phyloP scores from a whole-genome alignment of 2,329 filamentous ascomycete species.

The Neophaeococcomyces aloes region DNA sequence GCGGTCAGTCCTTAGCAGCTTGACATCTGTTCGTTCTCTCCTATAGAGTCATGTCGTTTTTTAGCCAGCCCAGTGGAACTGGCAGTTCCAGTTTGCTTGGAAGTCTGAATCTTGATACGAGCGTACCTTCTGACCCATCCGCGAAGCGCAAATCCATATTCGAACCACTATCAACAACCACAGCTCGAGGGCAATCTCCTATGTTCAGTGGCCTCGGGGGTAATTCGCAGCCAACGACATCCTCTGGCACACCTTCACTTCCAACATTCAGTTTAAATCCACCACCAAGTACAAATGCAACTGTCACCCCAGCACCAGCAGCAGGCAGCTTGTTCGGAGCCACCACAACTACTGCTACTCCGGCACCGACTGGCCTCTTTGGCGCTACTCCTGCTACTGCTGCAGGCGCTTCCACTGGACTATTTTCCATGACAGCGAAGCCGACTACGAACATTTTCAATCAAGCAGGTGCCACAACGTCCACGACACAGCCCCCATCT shows the following conservation, averaged over 20 bases:
- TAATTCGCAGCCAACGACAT: constrained; percentile 10
- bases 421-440: constrained; percentile 8
- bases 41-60: constrained; percentile 15
- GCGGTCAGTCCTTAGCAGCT: neutral
- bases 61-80: constrained; percentile 13
- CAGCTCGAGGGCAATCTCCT: constrained; percentile 9
- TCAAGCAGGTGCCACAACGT: neutral
- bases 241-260: constrained; percentile 8
- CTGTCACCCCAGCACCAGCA: constrained; percentile 9
- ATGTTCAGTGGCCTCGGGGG: constrained; percentile 12
- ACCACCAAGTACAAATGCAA: neutral
- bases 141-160: constrained; percentile 22
- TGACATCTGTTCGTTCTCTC: neutral
- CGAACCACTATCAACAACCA: constrained; percentile 13
- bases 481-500: neutral
- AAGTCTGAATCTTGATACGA: constrained; percentile 17
- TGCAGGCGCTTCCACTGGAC: constrained; percentile 11
- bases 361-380: constrained; percentile 6
- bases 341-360: constrained; percentile 9
- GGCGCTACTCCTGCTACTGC: neutral
- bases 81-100: constrained; percentile 13
- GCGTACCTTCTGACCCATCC: constrained; percentile 10
- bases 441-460: constrained; percentile 10
- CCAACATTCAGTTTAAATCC: constrained; percentile 9
- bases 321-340: constrained; percentile 7